Evolutionary conservation across 768 basidiomycete species (phyloP), one percentile per base, ranked within the genome.

Genomic region (Tulasnella sp.): DNA sequence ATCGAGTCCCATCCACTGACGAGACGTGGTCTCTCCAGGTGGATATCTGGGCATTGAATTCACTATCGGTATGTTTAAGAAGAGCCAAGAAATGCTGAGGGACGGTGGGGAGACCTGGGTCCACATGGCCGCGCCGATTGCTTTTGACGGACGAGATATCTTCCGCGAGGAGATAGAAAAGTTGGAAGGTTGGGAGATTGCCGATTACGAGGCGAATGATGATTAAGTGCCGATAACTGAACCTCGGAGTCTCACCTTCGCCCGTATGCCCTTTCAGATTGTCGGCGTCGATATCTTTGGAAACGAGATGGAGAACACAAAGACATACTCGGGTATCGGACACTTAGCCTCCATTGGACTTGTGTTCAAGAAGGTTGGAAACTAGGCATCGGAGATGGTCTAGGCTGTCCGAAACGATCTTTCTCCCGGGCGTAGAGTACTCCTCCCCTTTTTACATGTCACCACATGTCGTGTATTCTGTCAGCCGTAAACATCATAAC

Each of bases 201-300:
- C 41, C 29, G 34, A 11, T 11, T 24, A 24, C 11, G 23, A 11
- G 29, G 11, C 15, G 13, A 13, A 32, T 54, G 11, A 27, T 27
- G 38, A 32, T 38, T 32, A 23, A 32, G 26, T 32, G 13, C 26
- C 52, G 15, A 23, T 32, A 38, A 38, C 26, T 27, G 15, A 11
- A 19, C 26, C 30, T 19, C 13, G n/a, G 8, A n/a, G n/a, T n/a
- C n/a, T n/a, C n/a, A n/a, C n/a, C n/a, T 38, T 10, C 29, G 23
- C n/a, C 9, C 15, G 30, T 23, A 32, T 32, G 5, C 38, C 23
- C 30, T 34, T 23, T 23, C 26, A 54, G 52, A 21, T 54, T 17
- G 38, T 54, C 23, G 52, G 41, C 38, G 52, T 32, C 29, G 52
- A 54, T 19, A 54, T 54, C 8, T 54, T 54, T 42, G 52, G 52